Base-by-base conservation (phyloP, 2,329 filamentous ascomycete genomes). In the Phaeosphaeria sp. region DNA sequence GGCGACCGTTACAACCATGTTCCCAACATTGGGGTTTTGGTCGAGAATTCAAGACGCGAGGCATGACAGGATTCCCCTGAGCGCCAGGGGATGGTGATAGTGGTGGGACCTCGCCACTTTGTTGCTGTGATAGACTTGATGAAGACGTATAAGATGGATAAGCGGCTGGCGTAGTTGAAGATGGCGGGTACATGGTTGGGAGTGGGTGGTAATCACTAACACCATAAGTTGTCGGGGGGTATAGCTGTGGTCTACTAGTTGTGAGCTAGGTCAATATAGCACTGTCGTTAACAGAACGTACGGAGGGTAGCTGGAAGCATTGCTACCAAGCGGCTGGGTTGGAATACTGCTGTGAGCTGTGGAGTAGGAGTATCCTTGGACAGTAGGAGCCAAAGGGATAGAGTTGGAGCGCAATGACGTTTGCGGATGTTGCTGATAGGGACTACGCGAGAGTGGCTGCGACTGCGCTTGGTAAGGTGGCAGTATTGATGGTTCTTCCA, bases 21-120 rank as follows among this genome's bases (percentile, higher is more conserved):
- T 97, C 94, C 91, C 92, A 98, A 78, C 94, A 97, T 75, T 96
- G 92, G 46, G 93, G 93, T 79, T 96, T 96, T n/a, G 92, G 92
- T 64, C 91, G 86, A 67, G 87, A 89, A 75, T 91, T 89, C 18
- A 93, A 84, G 17, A 93, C 87, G 57, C 91, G 84, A 17, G 71
- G 75, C 69, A 69, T 71, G 9, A 74, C 67, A 25, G 67, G 61
- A 56, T 58, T 70, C 33, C 59, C 60, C 53, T 72, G 70, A 22
- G 59, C 64, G 11, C 58, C 57, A 39, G 73, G 71, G 8, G 67
- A 71, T 17, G 72, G 67, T 20, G 71, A 65, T n/a, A 74, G 64
- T 13, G 69, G 66, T 33, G 71, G 59, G 22, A 71, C 56, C 17
- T 59, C 47, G 17, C 63, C 65, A 25, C 57, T 43, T 18, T 60